Conservation (phyloP, 78 protist species). For the Dictyostelium purpureum region DNA sequence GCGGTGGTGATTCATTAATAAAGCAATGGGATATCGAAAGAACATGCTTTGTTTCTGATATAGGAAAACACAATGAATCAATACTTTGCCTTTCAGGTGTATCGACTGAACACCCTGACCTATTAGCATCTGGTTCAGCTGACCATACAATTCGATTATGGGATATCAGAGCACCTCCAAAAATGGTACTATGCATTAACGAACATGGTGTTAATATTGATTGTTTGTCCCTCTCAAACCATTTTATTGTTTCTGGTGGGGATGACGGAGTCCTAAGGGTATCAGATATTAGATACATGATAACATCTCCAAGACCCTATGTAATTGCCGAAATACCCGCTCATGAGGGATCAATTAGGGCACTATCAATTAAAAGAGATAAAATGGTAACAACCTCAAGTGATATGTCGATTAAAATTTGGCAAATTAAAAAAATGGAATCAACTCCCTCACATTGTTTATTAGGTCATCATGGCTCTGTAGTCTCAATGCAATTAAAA, state of each 20-base stretch:
- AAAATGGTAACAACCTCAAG: constrained; percentile 25
- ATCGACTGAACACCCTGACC: not conserved
- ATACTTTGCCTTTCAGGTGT: constrained; percentile 10
- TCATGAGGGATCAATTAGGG: not conserved
- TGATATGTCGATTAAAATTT: constrained; percentile 23
- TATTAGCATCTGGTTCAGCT: constrained; percentile 39
- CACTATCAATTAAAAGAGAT: not conserved
- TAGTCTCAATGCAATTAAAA: constrained; percentile 21
- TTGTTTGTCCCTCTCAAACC: not conserved
- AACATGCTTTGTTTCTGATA: not conserved
- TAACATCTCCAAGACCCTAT: not conserved
- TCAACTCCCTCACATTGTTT: not conserved
- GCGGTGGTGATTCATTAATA: constrained; percentile 18
- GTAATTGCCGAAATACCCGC: not conserved
- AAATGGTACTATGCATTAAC: not conserved
- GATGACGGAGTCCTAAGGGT: constrained; percentile 21
- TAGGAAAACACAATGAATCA: constrained; percentile 35
- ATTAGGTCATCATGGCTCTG: constrained; percentile 43
- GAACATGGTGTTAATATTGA: not conserved
- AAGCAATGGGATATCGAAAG: constrained; percentile 26
- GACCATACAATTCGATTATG: constrained; percentile 26
- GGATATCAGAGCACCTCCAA: constrained; percentile 15
- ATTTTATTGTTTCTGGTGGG: not conserved
- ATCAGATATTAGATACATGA: not conserved
- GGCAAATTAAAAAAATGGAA: not conserved